These are phyloP conservation scores for Nitzschia inconspicua DNA, from an alignment of 108 stramenopile species.

Conservation along the genomic window DNA sequence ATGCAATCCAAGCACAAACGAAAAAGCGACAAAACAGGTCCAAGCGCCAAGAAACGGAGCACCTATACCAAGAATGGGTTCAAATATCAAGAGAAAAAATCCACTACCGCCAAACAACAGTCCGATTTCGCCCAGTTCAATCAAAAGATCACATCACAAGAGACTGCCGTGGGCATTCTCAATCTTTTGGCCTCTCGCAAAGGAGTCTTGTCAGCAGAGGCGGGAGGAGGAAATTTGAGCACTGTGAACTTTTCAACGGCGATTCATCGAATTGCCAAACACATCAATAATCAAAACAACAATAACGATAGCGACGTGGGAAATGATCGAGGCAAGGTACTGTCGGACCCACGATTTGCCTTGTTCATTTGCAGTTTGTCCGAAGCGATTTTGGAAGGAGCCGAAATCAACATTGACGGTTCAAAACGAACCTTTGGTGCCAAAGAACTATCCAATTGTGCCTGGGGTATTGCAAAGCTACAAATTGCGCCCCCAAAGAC, in stretches of 20 bases:
- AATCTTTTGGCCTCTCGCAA: conserved; percentile 14
- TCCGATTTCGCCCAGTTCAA: conserved; percentile 13
- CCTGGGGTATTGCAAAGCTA: conserved; percentile 81
- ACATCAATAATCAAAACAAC: conserved; percentile 24
- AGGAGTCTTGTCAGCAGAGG: conserved; percentile 26
- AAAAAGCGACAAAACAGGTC: too few species aligned
- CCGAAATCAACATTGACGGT: conserved; percentile 2
- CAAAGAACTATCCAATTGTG: conserved; percentile 72
- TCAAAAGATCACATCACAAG: conserved; percentile 9
- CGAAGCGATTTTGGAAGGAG: conserved; percentile 48
- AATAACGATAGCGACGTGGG: conserved; percentile 21
- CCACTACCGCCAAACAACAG: too few species aligned
- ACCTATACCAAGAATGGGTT: too few species aligned
- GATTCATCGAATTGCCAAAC: conserved; percentile 65
- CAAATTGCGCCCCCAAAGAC: conserved; percentile 53
- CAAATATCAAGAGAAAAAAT: too few species aligned
- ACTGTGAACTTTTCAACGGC: conserved; percentile 79
- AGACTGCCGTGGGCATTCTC: conserved; percentile 23
- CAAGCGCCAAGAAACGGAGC: too few species aligned
- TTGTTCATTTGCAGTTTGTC: conserved; percentile 61
- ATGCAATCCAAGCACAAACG: too few species aligned
- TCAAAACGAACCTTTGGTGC: conserved; percentile 39
- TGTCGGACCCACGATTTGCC: conserved; percentile 78
- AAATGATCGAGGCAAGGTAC: conserved; percentile 38
- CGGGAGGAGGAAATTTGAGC: conserved; percentile 54